Evolutionary conservation across 768 basidiomycete species (phyloP).

Genomic region (Sarcodon aspratus): DNA sequence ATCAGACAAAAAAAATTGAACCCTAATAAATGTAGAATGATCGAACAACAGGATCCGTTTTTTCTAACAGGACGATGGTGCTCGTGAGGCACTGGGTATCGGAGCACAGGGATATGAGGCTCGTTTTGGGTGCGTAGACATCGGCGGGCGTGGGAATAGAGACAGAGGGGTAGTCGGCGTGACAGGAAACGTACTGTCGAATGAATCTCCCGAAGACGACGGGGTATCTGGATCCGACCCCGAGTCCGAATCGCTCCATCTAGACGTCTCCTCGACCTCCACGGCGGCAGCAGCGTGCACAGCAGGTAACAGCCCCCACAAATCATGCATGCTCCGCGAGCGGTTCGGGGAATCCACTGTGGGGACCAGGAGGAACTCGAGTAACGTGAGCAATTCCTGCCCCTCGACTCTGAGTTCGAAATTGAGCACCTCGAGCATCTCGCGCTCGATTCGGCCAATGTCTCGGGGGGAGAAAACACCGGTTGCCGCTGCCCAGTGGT

Average conservation of each 20-base stretch:
- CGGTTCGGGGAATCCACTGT: not conserved
- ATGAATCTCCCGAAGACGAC: not conserved
- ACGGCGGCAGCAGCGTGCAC: not conserved
- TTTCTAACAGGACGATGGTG: no score
- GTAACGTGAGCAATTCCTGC: constrained; percentile 39
- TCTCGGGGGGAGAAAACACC: constrained; percentile 75
- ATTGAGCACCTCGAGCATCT: constrained; percentile 71
- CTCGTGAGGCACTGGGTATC: no score
- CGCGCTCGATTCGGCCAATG: constrained; percentile 71
- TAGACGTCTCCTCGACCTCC: not conserved
- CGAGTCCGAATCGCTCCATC: not conserved
- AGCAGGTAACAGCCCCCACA: not conserved
- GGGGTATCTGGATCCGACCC: not conserved
- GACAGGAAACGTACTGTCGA: not conserved
- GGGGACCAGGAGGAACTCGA: not conserved
- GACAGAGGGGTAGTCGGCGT: not conserved
- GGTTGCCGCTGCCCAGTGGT: constrained; percentile 80
- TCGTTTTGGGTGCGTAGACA: not conserved
- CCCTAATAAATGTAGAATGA: no score
- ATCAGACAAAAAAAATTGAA: no score
- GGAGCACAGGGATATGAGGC: not conserved
- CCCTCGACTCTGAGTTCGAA: constrained; percentile 61
- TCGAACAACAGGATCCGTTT: no score
- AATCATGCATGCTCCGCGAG: not conserved
- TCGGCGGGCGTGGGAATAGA: not conserved